Conservation (phyloP, 164 flowering plant species). For the Nymphaea thermarum region DNA sequence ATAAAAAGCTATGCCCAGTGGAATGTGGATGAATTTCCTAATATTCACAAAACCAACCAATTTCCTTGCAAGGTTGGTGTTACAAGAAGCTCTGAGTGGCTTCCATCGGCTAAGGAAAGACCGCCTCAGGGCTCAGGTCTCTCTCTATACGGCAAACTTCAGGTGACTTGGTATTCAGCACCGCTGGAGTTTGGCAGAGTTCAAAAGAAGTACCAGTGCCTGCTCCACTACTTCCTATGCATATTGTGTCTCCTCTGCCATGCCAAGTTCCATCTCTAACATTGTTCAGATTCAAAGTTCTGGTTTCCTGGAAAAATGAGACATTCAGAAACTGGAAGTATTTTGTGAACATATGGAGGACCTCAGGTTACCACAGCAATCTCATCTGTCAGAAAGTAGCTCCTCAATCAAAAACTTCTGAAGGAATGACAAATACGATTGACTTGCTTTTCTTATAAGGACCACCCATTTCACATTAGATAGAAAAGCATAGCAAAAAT, state of each 20-base stretch:
- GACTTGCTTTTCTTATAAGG: too few relatives aligned
- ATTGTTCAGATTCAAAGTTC: conserved; percentile 91
- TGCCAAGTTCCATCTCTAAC: conserved; percentile 87
- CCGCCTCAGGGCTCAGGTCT: conserved; percentile 1
- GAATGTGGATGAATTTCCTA: too few relatives aligned
- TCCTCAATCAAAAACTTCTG: neutral
- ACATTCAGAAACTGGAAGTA: too few relatives aligned
- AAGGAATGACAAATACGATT: neutral
- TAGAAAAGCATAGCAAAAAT: too few relatives aligned
- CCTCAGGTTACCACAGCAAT: too few relatives aligned
- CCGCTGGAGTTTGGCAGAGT: conserved; percentile 22
- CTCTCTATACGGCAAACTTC: conserved; percentile 21
- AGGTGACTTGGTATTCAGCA: too few relatives aligned
- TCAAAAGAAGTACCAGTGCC: conserved; percentile 36
- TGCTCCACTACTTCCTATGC: conserved; percentile 38
- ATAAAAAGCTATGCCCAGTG: too few relatives aligned
- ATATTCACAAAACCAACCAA: neutral
- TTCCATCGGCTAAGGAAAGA: neutral
- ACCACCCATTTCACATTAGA: too few relatives aligned
- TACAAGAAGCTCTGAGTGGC: conserved; percentile 21
- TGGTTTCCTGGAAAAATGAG: conserved; percentile 44
- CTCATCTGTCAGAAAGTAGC: neutral
- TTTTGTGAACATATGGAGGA: too few relatives aligned
- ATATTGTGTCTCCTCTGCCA: conserved; percentile 88
- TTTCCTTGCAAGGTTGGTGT: neutral